Percentiles rank a stretch among this genome's conserved stretches.
Conservation (phyloP, 192 early-diverging fungal species). For the Rhizoclosmatium sp. region DNA sequence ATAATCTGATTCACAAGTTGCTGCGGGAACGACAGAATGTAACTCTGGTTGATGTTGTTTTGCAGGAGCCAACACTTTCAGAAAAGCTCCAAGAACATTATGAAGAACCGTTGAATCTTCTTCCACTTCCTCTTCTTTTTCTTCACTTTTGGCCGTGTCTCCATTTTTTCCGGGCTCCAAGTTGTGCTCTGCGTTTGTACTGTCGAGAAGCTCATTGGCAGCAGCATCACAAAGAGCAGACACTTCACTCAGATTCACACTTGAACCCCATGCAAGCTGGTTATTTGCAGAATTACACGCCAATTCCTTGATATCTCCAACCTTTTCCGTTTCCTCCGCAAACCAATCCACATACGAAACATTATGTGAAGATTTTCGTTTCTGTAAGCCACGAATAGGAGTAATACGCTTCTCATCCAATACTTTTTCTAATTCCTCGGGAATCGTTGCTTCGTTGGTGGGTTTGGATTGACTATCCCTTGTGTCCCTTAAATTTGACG, state of each 20-base stretch:
- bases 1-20: neutral
- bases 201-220: neutral
- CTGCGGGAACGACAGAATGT: neutral
- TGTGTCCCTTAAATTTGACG: too few species aligned
- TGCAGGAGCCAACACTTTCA: neutral
- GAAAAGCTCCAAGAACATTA: neutral
- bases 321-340: neutral
- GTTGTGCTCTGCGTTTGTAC: too few species aligned
- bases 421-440: too few species aligned
- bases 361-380: neutral
- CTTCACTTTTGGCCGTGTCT: neutral
- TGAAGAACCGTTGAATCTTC: neutral
- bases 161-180: neutral
- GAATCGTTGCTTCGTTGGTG: too few species aligned
- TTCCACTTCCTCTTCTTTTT: neutral
- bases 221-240: neutral
- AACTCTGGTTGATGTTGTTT: neutral
- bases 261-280: neutral
- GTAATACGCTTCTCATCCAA: too few species aligned
- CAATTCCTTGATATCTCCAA: neutral
- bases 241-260: neutral
- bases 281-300: neutral
- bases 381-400: too few species aligned
- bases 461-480: too few species aligned
- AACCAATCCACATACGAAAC: neutral